Base-by-base conservation (phyloP, 768 basidiomycete species). In the Rhizopogon rudus region DNA sequence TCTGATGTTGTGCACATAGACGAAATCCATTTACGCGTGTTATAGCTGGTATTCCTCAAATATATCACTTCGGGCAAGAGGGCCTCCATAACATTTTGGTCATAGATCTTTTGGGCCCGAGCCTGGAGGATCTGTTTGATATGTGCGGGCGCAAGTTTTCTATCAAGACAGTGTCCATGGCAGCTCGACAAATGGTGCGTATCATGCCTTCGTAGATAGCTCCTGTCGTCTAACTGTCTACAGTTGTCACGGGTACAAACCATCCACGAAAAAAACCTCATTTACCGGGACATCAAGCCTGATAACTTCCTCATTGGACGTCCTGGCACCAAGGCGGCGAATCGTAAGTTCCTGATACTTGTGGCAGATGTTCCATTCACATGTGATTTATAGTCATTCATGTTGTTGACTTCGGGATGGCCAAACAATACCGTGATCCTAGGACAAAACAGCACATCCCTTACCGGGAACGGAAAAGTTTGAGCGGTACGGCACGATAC, bases 371-470 rank as follows among this genome's bases (percentile, higher is more conserved):
- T 22, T 22, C 25, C 37, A 28, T 50, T 44, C 37, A 53, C 29
- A 5, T 56, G 3, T 37, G 31, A 45, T 42, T 42, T 41, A 13
- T 46, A 91, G 88, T 87, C 50, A 78, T 99, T 54, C 96, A 99
- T 65, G 88, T 92, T 50, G 95, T 99, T 54, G 97, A 99, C 71
- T 98, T 99, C 67, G 97, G 97, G 43, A 98, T 99, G 97, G 97
- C 97, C 28, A 98, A 98, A 73, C 96, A 98, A 72, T 99, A 98
- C 67, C 88, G 97, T 52, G 97, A 99, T 71, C 97, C 97, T 10
- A 98, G 96, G 77, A 95, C 95, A 58, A 97, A 97, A 73, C 96
- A 98, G 71, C 97, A 99, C 71, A 99, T 99, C 58, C 97, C 97
- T 52, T 99, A 99, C 73, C 84, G 97, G 57, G 97, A 99, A 76